A percentile compares a stretch with the other conserved stretches of the same genome.
Evolutionary conservation across 2,329 filamentous ascomycete species (phyloP).

Genomic region (Penicillium aurantiogriseum): DNA sequence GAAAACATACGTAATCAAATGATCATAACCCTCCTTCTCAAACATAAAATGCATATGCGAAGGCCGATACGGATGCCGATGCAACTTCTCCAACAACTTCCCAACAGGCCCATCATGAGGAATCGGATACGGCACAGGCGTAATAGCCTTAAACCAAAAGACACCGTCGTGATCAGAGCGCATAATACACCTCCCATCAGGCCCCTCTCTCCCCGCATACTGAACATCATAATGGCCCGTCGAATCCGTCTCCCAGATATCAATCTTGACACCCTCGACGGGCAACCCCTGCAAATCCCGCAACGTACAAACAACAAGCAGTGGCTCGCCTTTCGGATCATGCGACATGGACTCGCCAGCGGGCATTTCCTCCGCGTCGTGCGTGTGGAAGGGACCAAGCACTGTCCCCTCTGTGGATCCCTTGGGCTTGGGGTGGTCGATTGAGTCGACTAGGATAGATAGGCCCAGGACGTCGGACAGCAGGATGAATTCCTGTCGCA

Average conservation of each 20-base stretch:
- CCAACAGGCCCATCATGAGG: conserved; percentile 83
- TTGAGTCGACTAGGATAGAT: conserved; percentile 75
- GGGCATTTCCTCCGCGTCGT: conserved; percentile 61
- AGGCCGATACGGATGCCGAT: conserved; percentile 75
- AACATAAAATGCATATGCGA: conserved; percentile 90
- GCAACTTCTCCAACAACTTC: conserved; percentile 62
- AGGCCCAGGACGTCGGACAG: conserved; percentile 77
- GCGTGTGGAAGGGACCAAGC: conserved; percentile 78
- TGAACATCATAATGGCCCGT: conserved; percentile 83
- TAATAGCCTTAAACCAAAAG: conserved; percentile 84
- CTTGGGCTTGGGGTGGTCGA: conserved; percentile 77
- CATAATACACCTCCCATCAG: conserved; percentile 72
- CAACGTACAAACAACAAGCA: conserved; percentile 72
- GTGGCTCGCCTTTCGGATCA: conserved; percentile 66
- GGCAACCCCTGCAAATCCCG: conserved; percentile 64
- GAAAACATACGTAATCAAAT: conserved; percentile 71
- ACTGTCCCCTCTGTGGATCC: conserved; percentile 73
- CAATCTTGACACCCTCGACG: conserved; percentile 65
- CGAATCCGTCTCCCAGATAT: conserved; percentile 83
- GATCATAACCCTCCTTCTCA: conserved; percentile 73
- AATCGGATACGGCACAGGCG: conserved; percentile 82
- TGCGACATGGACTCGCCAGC: conserved; percentile 64
- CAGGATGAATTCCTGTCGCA: conserved; percentile 80
- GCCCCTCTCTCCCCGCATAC: conserved; percentile 60
- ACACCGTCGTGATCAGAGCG: conserved; percentile 66